phyloP scores from a whole-genome alignment of 1,139 yeast species.

The Blastobotrys buckinghamii region DNA sequence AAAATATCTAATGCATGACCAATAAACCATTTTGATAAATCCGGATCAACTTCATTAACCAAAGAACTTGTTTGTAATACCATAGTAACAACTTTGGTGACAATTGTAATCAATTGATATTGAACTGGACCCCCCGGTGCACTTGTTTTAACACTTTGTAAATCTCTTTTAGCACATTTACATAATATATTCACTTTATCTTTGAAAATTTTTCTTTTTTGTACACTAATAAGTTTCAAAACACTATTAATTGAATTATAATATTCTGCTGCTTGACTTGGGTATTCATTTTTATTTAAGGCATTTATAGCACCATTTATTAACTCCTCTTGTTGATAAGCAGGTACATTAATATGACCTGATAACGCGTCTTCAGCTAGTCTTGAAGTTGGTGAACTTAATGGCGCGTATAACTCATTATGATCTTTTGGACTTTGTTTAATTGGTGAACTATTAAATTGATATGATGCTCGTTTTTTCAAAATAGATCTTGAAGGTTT shows the following conservation, averaged over 20 bases:
- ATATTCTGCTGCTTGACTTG: constrained; percentile 15
- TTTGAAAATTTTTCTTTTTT: constrained; percentile 14
- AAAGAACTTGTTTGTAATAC: constrained; percentile 15
- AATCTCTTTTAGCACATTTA: constrained; percentile 21
- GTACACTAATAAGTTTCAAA: constrained; percentile 11
- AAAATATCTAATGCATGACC: constrained; percentile 22
- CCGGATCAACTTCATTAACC: constrained; percentile 21
- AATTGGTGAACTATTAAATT: constrained; percentile 7
- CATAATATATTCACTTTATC: constrained; percentile 17
- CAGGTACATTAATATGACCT: constrained; percentile 8
- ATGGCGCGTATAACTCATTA: neutral
- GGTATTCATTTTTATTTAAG: constrained; percentile 14
- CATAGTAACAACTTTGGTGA: constrained; percentile 24
- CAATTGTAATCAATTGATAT: constrained; percentile 20
- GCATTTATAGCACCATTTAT: constrained; percentile 20
- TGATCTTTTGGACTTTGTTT: neutral
- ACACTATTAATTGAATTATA: constrained; percentile 22
- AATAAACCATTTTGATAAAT: constrained; percentile 23
- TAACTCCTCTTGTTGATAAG: constrained; percentile 11
- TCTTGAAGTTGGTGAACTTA: constrained; percentile 3
- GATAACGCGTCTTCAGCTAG: constrained; percentile 9
- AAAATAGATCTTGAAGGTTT: constrained; percentile 14
- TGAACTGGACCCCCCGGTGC: constrained; percentile 16
- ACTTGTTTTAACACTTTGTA: constrained; percentile 15
- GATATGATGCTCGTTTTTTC: constrained; percentile 2